Evolutionary conservation across 2,329 filamentous ascomycete species (phyloP).

Genomic region (Aspergillus ruber): DNA sequence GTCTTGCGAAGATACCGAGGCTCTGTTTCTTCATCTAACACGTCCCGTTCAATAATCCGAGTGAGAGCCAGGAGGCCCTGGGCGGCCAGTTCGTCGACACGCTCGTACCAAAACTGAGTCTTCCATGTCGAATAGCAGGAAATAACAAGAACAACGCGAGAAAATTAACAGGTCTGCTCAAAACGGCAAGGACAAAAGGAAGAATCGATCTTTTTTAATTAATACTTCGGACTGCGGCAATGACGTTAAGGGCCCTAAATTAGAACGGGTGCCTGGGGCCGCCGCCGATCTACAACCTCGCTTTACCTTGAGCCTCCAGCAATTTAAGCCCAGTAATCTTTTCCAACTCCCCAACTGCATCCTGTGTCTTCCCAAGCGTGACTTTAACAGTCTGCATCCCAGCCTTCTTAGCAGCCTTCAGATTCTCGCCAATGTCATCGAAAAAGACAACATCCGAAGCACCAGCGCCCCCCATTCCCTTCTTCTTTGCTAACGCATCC

Average conservation of each 20-base stretch:
- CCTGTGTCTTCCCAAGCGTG: conserved; percentile 64
- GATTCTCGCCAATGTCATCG: conserved; percentile 90
- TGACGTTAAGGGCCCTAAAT: not conserved
- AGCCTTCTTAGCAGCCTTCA: conserved; percentile 67
- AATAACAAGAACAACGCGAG: not conserved
- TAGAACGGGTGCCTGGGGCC: not conserved
- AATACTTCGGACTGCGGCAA: not conserved
- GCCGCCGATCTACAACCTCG: not conserved
- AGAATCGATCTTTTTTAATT: not conserved
- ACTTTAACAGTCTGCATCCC: conserved; percentile 86
- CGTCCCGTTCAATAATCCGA: not conserved
- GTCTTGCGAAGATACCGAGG: not conserved
- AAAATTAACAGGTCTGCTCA: not conserved
- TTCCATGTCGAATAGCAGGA: not conserved
- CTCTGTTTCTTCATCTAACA: not conserved
- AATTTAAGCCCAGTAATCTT: conserved; percentile 59
- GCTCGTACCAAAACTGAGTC: not conserved
- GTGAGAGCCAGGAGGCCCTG: not conserved
- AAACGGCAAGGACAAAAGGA: not conserved
- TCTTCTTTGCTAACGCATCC: conserved; percentile 54
- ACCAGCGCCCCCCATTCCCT: conserved; percentile 50
- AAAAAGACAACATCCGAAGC: conserved; percentile 73
- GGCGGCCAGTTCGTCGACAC: not conserved
- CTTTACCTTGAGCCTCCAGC: conserved; percentile 30
- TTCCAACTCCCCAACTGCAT: conserved; percentile 79